These are phyloP conservation scores for Solanum appendiculatum DNA, from an alignment of 257 asterid genomes.

Conservation along the genomic window DNA sequence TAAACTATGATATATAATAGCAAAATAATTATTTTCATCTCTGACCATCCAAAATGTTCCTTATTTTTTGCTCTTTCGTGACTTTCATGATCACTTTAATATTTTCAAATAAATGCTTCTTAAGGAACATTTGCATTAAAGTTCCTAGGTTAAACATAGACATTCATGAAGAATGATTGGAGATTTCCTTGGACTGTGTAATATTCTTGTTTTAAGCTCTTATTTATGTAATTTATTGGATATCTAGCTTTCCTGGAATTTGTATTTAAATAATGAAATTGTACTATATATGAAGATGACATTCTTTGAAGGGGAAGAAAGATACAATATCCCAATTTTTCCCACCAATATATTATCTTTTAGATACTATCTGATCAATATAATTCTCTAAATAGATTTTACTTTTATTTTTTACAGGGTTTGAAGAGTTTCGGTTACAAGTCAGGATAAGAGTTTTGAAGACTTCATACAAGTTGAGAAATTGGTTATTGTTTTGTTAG, in stretches of 20 bases:
- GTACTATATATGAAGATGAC: not conserved
- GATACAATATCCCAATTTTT: not conserved
- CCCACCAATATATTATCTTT: not conserved
- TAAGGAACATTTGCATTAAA: no score
- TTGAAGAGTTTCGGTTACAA: not conserved
- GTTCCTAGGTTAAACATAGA: no score
- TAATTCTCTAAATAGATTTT: not conserved
- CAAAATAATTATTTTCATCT: no score
- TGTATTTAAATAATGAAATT: not conserved
- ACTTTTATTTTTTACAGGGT: not conserved
- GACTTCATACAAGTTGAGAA: not conserved
- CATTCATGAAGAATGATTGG: conserved; percentile 4
- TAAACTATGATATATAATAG: no score
- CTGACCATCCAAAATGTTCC: no score
- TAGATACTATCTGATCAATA: not conserved
- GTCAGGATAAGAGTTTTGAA: not conserved
- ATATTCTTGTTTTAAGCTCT: not conserved
- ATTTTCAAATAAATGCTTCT: no score
- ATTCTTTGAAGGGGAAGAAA: not conserved
- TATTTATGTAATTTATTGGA: not conserved
- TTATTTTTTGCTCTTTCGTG: no score
- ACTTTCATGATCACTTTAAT: no score
- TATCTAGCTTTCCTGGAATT: not conserved
- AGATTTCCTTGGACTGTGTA: conserved; percentile 25
- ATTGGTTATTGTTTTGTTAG: not conserved